These are phyloP conservation scores for Boletus subcaerulescens DNA, from an alignment of 768 basidiomycete species.

Conservation along the genomic window DNA sequence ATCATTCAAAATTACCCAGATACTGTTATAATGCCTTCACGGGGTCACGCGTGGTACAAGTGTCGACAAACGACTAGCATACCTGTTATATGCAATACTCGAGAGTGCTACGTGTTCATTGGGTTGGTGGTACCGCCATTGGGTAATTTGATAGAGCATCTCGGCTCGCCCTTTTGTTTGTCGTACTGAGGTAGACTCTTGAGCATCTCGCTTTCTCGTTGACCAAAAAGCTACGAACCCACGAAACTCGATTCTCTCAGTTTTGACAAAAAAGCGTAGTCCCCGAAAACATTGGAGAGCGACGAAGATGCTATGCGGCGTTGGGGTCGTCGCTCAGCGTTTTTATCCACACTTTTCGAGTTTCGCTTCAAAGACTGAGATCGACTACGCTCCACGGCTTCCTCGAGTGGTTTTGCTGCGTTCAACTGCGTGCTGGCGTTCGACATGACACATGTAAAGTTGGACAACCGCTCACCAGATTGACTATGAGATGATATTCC, in stretches of 20 bases:
- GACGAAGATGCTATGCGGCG: not conserved
- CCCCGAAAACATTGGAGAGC: not conserved
- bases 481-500: constrained; percentile 33
- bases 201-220: not conserved
- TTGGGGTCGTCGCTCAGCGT: constrained; percentile 4
- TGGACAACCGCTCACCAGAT: constrained; percentile 36
- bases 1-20: constrained; percentile 93
- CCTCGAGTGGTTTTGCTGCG: constrained; percentile 37
- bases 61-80: constrained; percentile 11
- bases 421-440: constrained; percentile 39
- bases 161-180: constrained; percentile 56
- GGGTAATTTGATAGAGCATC: constrained; percentile 41
- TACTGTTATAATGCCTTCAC: constrained; percentile 80
- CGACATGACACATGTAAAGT: not conserved
- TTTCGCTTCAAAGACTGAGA: not conserved
- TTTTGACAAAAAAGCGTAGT: constrained; percentile 2
- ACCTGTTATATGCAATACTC: constrained; percentile 70
- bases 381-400: constrained; percentile 15
- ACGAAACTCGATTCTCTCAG: constrained; percentile 24
- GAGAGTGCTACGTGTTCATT: constrained; percentile 36
- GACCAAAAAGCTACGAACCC: constrained; percentile 13
- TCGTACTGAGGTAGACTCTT: constrained; percentile 40
- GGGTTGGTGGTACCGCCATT: constrained; percentile 35
- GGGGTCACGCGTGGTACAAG: not conserved
- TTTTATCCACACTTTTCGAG: not conserved